These are phyloP conservation scores for Talaromyces sp. DNA, from an alignment of 2,329 filamentous ascomycete species.

Conservation along the genomic window DNA sequence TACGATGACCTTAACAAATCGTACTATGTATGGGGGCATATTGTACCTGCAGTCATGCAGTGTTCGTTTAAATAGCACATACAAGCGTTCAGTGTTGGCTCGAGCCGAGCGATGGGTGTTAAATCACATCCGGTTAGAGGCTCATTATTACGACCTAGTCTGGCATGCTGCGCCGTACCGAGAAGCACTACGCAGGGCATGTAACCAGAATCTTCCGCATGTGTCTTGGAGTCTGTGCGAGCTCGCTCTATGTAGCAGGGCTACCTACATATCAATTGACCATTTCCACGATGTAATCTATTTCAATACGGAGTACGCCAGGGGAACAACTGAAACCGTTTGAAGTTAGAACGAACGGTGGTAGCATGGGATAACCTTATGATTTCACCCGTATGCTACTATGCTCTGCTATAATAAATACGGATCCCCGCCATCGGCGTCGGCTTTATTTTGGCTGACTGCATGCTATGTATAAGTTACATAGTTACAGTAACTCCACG, in stretches of 20 bases:
- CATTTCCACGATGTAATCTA: not conserved
- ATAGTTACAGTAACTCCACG: not conserved
- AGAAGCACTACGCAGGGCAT: not conserved
- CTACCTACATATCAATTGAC: not conserved
- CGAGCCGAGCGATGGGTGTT: not conserved
- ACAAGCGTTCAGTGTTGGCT: not conserved
- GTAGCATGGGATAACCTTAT: not conserved
- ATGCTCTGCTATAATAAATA: not conserved
- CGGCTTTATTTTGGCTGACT: not conserved
- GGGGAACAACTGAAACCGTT: not conserved
- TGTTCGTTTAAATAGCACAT: not conserved
- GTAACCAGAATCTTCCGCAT: slow-evolving; percentile 4
- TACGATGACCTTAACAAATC: not conserved
- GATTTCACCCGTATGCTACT: not conserved
- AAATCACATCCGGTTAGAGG: not conserved
- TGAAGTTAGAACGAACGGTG: slow-evolving; percentile 1
- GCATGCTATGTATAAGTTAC: too few relatives aligned
- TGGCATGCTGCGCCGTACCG: not conserved
- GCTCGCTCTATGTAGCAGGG: not conserved
- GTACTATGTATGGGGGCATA: not conserved
- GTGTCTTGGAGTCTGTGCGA: slow-evolving; percentile 2
- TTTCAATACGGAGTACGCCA: not conserved
- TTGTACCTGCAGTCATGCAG: not conserved
- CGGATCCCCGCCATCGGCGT: not conserved
- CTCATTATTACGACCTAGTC: not conserved